A percentile compares a stretch with the other conserved stretches of the same genome.
These are phyloP conservation scores for Eucalyptus pauciflora DNA, from an alignment of 345 rosid genomes.

Conservation along the genomic window DNA sequence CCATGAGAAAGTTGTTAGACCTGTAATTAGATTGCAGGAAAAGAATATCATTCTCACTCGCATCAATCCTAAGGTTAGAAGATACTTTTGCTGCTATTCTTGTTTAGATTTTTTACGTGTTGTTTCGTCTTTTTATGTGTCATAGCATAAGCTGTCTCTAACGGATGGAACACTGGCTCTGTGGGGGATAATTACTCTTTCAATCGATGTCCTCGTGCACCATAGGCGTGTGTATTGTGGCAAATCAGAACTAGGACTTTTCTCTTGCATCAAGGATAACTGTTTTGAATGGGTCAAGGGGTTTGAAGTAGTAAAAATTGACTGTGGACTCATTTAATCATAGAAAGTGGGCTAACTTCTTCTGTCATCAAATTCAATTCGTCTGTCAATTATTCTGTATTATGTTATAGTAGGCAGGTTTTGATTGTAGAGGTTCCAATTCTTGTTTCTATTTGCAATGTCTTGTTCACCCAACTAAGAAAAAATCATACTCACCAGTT, in stretches of 20 bases:
- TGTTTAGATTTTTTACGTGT: background rate
- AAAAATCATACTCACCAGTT: background rate
- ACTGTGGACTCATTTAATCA: background rate
- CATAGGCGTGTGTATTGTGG: background rate
- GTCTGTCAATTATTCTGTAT: background rate
- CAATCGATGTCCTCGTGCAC: background rate
- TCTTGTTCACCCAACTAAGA: background rate
- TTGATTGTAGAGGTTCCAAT: background rate
- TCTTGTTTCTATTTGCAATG: background rate
- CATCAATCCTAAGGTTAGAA: conserved; percentile 82
- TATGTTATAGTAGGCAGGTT: background rate
- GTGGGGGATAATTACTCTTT: background rate
- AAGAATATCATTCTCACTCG: conserved; percentile 75
- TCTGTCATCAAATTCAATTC: background rate
- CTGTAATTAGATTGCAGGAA: conserved; percentile 79
- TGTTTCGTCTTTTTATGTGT: background rate
- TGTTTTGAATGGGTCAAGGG: background rate
- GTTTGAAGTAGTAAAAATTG: background rate
- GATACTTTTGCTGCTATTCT: background rate
- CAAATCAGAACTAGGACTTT: background rate
- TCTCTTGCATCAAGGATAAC: background rate
- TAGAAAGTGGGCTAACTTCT: background rate
- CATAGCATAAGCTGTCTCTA: background rate
- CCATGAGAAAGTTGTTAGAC: conserved; percentile 63
- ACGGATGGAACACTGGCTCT: background rate